These are phyloP conservation scores for Phytophthora litchii DNA, from an alignment of 352 stramenopile species.

Conservation along the genomic window DNA sequence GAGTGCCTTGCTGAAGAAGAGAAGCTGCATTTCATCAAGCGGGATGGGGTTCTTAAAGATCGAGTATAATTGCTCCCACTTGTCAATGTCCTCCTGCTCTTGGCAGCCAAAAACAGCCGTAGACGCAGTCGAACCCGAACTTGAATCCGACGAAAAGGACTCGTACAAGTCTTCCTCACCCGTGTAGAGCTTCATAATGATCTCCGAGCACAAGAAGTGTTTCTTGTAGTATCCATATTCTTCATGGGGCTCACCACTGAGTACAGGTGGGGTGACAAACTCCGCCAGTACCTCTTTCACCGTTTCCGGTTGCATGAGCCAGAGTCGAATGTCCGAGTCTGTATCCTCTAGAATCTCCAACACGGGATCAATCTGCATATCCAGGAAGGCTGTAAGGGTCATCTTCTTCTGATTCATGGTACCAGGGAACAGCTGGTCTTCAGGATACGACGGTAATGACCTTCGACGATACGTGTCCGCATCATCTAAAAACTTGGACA, in stretches of 20 bases:
- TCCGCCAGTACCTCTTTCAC: constrained; percentile 79
- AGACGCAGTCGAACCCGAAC: constrained; percentile 64
- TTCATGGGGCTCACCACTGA: constrained; percentile 78
- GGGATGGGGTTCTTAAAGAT: constrained; percentile 80
- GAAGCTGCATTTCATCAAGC: constrained; percentile 86
- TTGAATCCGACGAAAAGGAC: constrained; percentile 87
- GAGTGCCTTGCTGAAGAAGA: constrained; percentile 89
- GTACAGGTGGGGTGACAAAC: constrained; percentile 81
- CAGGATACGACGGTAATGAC: constrained; percentile 74
- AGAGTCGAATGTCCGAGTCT: constrained; percentile 84
- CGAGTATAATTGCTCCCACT: constrained; percentile 85
- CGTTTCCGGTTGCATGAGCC: constrained; percentile 80
- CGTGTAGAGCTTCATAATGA: constrained; percentile 92
- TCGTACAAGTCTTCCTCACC: constrained; percentile 89
- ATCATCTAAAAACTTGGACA: constrained; percentile 86
- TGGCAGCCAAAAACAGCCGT: constrained; percentile 84
- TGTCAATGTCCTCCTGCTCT: constrained; percentile 69
- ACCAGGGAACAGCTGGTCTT: constrained; percentile 57
- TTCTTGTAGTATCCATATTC: constrained; percentile 92
- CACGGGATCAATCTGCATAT: constrained; percentile 87
- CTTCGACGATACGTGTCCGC: constrained; percentile 72
- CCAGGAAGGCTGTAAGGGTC: constrained; percentile 67
- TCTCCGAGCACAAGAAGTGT: constrained; percentile 89
- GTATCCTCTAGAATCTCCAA: constrained; percentile 87
- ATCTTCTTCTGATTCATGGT: constrained; percentile 69